Conservation (phyloP, 1,284 basidiomycete genomes). For the Irpex sp. region DNA sequence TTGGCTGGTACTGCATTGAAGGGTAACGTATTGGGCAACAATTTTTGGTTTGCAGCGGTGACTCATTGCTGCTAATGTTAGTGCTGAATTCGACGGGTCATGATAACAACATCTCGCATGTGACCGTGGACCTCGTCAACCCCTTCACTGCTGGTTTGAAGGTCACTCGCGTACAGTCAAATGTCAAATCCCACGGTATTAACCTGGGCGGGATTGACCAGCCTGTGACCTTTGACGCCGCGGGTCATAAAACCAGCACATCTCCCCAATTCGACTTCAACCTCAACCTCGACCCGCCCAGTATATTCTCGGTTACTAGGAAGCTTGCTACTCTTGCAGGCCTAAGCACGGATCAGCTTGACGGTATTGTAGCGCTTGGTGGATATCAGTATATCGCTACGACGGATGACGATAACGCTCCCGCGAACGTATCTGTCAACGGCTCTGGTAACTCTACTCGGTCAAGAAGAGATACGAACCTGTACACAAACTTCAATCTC, state of each 20-base stretch:
- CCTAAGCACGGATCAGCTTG: slow-evolving; percentile 57
- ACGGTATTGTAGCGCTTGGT: slow-evolving; percentile 68
- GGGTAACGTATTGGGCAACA: slow-evolving; percentile 28
- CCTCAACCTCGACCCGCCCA: slow-evolving; percentile 72
- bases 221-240: slow-evolving; percentile 48
- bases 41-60: neutral
- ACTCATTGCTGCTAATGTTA: slow-evolving; percentile 19
- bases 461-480: neutral
- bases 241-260: slow-evolving; percentile 51
- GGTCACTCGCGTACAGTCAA: slow-evolving; percentile 63
- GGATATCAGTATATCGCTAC: slow-evolving; percentile 60
- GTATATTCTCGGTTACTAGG: slow-evolving; percentile 70
- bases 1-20: slow-evolving; percentile 54
- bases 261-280: slow-evolving; percentile 61
- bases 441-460: neutral
- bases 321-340: slow-evolving; percentile 64
- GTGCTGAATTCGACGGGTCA: slow-evolving; percentile 68
- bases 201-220: slow-evolving; percentile 63
- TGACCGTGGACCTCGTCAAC: slow-evolving; percentile 63
- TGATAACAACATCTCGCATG: slow-evolving; percentile 62
- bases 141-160: slow-evolving; percentile 64
- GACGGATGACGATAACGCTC: slow-evolving; percentile 19
- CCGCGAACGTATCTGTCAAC: neutral
- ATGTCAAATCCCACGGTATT: slow-evolving; percentile 63
- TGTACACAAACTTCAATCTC: slow-evolving; percentile 61